A percentile compares a stretch with the other conserved stretches of the same genome.
Conservation (phyloP, 2,329 filamentous ascomycete species). For the Whalleya microplaca region DNA sequence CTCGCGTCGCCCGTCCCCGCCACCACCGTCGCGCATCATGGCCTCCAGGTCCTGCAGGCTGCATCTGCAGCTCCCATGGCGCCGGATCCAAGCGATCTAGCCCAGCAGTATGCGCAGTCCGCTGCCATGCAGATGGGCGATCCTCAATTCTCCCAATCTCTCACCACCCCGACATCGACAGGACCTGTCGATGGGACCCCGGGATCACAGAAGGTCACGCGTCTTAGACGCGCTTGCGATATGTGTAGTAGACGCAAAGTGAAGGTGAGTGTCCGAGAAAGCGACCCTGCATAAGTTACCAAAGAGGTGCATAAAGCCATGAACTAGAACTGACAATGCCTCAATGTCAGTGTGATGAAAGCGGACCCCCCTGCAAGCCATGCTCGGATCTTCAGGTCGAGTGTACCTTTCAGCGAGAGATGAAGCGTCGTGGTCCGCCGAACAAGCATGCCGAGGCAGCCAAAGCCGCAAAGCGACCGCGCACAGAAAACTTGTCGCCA, state of each 20-base stretch:
- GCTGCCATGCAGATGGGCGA: conserved; percentile 37
- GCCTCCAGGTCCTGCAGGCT: conserved; percentile 35
- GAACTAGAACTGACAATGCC: neutral
- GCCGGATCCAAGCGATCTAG: conserved; percentile 24
- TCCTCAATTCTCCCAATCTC: conserved; percentile 24
- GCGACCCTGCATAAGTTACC: neutral
- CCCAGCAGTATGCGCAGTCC: conserved; percentile 40
- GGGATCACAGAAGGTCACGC: conserved; percentile 50
- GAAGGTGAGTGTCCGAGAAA: conserved; percentile 43
- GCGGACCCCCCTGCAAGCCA: conserved; percentile 58
- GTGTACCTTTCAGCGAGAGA: conserved; percentile 60
- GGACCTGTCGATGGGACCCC: conserved; percentile 7
- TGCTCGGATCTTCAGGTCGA: conserved; percentile 61
- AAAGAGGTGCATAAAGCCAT: neutral
- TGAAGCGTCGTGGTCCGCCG: conserved; percentile 61
- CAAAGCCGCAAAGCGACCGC: conserved; percentile 54
- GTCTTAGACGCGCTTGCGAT: conserved; percentile 62
- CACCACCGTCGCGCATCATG: conserved; percentile 35
- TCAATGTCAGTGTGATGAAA: conserved; percentile 52
- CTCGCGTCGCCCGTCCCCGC: conserved; percentile 24
- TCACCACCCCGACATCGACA: conserved; percentile 1
- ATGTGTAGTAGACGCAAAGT: conserved; percentile 66
- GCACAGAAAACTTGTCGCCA: conserved; percentile 44
- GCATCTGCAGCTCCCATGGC: conserved; percentile 30
- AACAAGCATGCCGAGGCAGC: conserved; percentile 63